These are phyloP conservation scores for Aspergillus novoparasiticus DNA, from an alignment of 2,329 filamentous ascomycete species.

Conservation along the genomic window DNA sequence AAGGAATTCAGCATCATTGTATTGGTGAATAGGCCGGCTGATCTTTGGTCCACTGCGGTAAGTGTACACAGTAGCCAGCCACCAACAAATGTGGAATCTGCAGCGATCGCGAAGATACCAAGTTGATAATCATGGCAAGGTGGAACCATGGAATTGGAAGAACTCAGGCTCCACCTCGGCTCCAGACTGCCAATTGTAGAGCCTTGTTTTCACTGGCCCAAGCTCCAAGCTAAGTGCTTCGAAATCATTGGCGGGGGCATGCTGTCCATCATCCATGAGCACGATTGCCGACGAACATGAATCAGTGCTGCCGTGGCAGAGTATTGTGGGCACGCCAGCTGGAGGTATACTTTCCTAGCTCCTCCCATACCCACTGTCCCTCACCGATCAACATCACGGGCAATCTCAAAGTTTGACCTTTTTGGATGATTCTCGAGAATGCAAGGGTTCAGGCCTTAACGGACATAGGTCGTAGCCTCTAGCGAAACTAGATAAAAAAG, in stretches of 20 bases:
- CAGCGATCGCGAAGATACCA: conserved; percentile 12
- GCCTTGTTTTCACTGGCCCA: neutral
- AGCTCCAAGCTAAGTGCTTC: conserved; percentile 7
- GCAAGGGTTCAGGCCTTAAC: conserved; percentile 1
- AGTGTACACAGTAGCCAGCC: conserved; percentile 14
- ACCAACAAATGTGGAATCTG: conserved; percentile 11
- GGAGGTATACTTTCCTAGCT: neutral
- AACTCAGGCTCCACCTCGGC: conserved; percentile 8
- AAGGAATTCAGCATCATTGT: neutral
- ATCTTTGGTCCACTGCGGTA: conserved; percentile 11
- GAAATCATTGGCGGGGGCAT: conserved; percentile 7
- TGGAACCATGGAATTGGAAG: conserved; percentile 1
- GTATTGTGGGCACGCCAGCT: neutral
- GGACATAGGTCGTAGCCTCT: no score
- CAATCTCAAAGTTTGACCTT: neutral
- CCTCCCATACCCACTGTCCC: neutral
- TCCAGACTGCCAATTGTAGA: conserved; percentile 11
- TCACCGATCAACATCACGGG: neutral
- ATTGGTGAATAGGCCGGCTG: conserved; percentile 5
- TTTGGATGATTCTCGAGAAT: neutral
- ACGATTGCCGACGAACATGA: neutral
- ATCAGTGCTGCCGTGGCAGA: neutral
- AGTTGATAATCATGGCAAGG: conserved; percentile 8
- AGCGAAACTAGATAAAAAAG: neutral
- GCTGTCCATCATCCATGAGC: conserved; percentile 1